Conservation (phyloP, 352 stramenopile species). For the Globisporangium heterothallicum region DNA sequence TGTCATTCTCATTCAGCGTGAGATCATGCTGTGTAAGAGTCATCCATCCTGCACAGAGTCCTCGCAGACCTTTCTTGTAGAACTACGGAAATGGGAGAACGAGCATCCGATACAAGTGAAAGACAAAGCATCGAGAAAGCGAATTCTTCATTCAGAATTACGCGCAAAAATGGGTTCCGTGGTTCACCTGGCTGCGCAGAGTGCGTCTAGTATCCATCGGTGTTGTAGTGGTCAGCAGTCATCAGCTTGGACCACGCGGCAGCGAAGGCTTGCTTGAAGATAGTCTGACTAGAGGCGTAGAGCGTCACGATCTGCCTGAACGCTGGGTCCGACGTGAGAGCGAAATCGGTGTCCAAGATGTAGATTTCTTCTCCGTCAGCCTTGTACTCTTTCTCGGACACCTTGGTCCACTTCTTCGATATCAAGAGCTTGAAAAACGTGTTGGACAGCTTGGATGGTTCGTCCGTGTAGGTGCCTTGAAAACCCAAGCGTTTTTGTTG, state of each 20-base stretch:
- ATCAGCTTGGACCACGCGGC: slow-evolving; percentile 38
- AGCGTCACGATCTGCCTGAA: slow-evolving; percentile 85
- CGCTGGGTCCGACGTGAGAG: slow-evolving; percentile 79
- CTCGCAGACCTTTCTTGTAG: no score
- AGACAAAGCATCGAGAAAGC: no score
- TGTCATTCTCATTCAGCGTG: no score
- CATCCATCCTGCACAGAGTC: no score
- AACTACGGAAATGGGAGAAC: no score
- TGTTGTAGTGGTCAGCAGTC: slow-evolving; percentile 29
- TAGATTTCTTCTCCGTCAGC: slow-evolving; percentile 80
- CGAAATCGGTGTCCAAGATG: slow-evolving; percentile 89
- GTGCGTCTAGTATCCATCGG: slow-evolving; percentile 11
- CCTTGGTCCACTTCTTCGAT: slow-evolving; percentile 83
- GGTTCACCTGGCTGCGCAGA: no score
- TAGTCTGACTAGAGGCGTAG: slow-evolving; percentile 88
- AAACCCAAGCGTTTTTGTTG: slow-evolving; percentile 84
- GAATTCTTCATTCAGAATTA: no score
- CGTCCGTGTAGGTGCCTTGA: slow-evolving; percentile 76
- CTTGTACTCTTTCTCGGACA: slow-evolving; percentile 80
- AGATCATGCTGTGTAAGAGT: no score
- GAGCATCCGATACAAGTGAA: no score
- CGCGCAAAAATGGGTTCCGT: no score
- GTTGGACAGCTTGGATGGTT: slow-evolving; percentile 85
- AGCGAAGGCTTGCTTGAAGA: slow-evolving; percentile 58
- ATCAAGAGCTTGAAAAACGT: slow-evolving; percentile 85